Conservation (phyloP, 768 basidiomycete species). For the Mycena sanguinolenta region DNA sequence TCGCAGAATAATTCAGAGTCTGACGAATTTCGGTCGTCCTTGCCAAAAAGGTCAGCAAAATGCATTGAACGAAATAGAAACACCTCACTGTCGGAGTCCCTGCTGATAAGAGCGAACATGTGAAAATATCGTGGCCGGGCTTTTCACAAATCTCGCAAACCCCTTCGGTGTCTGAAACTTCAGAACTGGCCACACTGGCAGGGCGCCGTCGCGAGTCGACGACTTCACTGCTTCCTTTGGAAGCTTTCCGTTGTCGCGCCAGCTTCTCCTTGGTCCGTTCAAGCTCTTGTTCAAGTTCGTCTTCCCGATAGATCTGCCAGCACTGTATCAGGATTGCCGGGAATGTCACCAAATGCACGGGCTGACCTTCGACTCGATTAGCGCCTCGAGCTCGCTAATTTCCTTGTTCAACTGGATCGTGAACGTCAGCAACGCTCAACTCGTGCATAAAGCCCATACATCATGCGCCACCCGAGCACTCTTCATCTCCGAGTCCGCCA, state of each 20-base stretch:
- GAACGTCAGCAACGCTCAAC: constrained; percentile 14
- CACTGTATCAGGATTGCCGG: constrained; percentile 13
- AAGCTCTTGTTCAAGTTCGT: constrained; percentile 89
- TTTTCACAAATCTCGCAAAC: constrained; percentile 71
- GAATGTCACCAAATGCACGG: background rate
- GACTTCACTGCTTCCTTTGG: constrained; percentile 59
- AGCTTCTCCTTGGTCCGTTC: constrained; percentile 83
- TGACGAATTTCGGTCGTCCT: constrained; percentile 24
- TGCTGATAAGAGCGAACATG: constrained; percentile 80
- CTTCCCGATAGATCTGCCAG: constrained; percentile 87
- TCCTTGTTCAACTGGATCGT: constrained; percentile 89
- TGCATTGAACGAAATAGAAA: background rate
- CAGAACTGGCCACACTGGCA: constrained; percentile 44
- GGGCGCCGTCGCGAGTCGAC: constrained; percentile 47
- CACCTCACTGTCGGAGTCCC: constrained; percentile 51
- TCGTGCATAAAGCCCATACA: constrained; percentile 54
- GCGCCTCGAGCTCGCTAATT: constrained; percentile 90
- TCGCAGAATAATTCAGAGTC: constrained; percentile 72
- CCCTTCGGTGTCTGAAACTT: constrained; percentile 48
- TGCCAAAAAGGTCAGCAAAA: background rate
- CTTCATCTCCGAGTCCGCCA: constrained; percentile 82
- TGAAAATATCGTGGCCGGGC: constrained; percentile 89
- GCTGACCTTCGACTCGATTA: constrained; percentile 93
- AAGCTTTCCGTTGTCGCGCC: constrained; percentile 72
- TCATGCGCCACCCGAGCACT: constrained; percentile 77